phyloP scores from a whole-genome alignment of 768 basidiomycete species.

The Dendrothele bispora region DNA sequence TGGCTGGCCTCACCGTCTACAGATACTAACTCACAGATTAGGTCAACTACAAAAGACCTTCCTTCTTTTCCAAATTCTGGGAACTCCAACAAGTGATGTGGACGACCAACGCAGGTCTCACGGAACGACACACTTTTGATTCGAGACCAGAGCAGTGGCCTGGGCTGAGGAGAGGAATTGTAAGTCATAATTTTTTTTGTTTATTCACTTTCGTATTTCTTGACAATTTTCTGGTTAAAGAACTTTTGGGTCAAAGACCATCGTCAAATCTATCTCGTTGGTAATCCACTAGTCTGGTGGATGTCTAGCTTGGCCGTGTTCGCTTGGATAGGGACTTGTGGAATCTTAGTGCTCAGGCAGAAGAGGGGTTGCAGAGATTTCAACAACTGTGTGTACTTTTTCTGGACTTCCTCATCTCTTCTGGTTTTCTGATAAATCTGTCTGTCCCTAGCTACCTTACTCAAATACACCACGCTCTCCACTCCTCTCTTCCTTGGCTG shows the following conservation, averaged over 20 bases:
- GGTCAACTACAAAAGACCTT: conserved; percentile 89
- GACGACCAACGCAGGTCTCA: conserved; percentile 93
- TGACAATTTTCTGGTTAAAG: conserved; percentile 35
- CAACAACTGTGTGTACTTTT: conserved; percentile 83
- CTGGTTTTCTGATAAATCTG: no score
- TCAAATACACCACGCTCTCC: conserved; percentile 89
- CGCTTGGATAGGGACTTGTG: conserved; percentile 68
- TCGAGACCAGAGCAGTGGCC: conserved; percentile 95
- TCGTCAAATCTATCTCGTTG: conserved; percentile 91
- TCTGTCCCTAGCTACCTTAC: conserved; percentile 69
- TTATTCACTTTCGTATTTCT: conserved; percentile 5
- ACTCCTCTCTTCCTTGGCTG: conserved; percentile 93
- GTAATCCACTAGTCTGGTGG: conserved; percentile 96
- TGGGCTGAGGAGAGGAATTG: conserved; percentile 87
- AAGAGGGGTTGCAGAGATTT: conserved; percentile 93
- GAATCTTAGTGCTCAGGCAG: conserved; percentile 80
- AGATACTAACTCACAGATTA: conserved; percentile 73
- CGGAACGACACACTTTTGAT: conserved; percentile 92
- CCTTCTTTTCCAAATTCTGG: conserved; percentile 87
- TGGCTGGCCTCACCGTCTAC: not conserved
- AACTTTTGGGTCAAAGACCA: conserved; percentile 99
- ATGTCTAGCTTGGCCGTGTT: conserved; percentile 70
- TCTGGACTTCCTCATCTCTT: not conserved
- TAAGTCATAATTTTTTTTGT: no score
- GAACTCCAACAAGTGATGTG: conserved; percentile 96